Base-by-base conservation (phyloP, 495 filamentous ascomycete genomes). In the Letharia lupina region DNA sequence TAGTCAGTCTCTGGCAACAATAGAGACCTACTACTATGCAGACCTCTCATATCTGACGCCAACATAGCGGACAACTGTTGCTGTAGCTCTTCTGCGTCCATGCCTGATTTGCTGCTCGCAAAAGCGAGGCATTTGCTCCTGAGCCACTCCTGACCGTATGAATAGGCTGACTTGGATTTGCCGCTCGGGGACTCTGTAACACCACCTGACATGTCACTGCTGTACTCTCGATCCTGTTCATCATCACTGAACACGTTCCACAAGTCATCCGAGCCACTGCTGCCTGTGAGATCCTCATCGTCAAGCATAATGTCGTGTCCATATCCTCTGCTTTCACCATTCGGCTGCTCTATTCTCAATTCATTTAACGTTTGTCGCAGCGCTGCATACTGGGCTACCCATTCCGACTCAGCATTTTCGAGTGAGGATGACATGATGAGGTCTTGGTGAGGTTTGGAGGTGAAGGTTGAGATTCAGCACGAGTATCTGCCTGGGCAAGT, bases 171-270 rank as follows among this genome's bases (percentile, higher is more conserved):
- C 62, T 58, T n/a, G 65, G 62, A 41, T 65, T 63, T 42, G 40
- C 48, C 60, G 63, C 70, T 65, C 10, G 73, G 64, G 33, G 73
- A 50, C 15, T 73, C 73, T 45, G 74, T 64, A 42, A 75, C 60
- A 18, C 73, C 74, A 61, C 82, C 78, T 12, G 80, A 63, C 18
- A 77, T 78, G 57, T 83, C 81, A 52, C 78, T 82, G 48, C 78
- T 84, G 62, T 82, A 75, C 4, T 79, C 80, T 23, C 6, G 45
- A 37, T 85, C 89, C 42, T 84, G 79, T 39, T 90, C 87, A 54
- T 80, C 82, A 42, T 90, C 89, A 59, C 85, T 89, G 73, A 91
- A 89, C 47, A 92, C 83, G 73, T 96, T 91, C 94, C 94, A 98
- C 13, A 96, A 84, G 76, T 95, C 90, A 67, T 92, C 88, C 12